Base-by-base conservation (phyloP, 1,284 basidiomycete species). In the Veloboletus limbatus region DNA sequence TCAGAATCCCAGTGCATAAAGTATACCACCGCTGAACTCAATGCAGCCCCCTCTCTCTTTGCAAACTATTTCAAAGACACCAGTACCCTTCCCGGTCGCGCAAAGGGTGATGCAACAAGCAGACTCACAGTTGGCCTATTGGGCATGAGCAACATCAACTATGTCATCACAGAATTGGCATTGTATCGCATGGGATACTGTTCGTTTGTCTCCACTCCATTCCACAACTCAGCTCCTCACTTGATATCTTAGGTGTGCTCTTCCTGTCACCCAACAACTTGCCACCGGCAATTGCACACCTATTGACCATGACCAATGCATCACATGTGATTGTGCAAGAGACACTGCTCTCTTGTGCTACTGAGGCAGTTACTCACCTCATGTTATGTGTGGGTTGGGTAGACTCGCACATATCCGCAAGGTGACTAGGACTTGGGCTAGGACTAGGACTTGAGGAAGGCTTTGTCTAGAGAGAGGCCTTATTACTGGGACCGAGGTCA, bases 191-290 rank as follows among this genome's bases (percentile, higher is more conserved):
- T 65, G 63, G 61, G 59, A 10, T 65, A 65, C 42, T 64, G 59
- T 62, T 32, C 34, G 60, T 62, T n/a, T 28, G 3, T 34, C 22
- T 25, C 30, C 28, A 1, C 9, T 38, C 0, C 1, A 16, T n/a
- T 28, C 4, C 7, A 2, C 1, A 3, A 6, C 16, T n/a, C n/a
- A 8, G 2, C 30, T 18, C 21, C n/a, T 48, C 18, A 56, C 13
- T 11, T 8, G 20, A 10, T 26, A 18, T 16, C 18, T 26, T 17
- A 65, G 59, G 59, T 11, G 50, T 65, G 1, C 66, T 79, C 13
- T 63, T 79, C 3, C 60, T 79, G n/a, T 77, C 74, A 5, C 71
- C 76, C 35, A 80, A 82, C 63, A 82, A 82, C 59, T 77, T 76
- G 0, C 67, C 75, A 0, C 66, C 78, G 1, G 79, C 80, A 4